phyloP scores from a whole-genome alignment of 805 yeast species.

The Starmerella scarabaei region DNA sequence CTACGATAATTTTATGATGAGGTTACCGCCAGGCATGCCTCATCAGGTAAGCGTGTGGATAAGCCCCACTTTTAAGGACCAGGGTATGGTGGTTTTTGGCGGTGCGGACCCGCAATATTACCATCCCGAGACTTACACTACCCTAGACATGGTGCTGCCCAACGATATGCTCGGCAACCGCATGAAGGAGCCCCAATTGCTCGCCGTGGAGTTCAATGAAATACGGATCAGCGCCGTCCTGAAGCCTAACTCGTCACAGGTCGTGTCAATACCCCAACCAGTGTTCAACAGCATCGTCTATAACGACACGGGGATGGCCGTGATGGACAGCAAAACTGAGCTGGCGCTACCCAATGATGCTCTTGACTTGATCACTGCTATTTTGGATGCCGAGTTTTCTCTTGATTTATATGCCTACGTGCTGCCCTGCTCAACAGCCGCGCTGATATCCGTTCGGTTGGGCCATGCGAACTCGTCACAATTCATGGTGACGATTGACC shows the following conservation, averaged over 20 bases:
- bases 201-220: background rate
- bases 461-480: background rate
- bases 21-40: background rate
- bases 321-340: background rate
- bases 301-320: background rate
- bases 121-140: background rate
- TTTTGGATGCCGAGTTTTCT: background rate
- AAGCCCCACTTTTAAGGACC: conserved; percentile 4
- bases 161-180: background rate
- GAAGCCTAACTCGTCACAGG: too few species aligned
- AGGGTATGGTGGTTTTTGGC: conserved; percentile 11
- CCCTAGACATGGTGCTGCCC: conserved; percentile 1
- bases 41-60: conserved; percentile 13
- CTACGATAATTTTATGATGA: conserved; percentile 4
- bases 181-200: background rate
- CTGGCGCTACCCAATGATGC: background rate
- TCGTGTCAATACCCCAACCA: too few species aligned
- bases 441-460: background rate
- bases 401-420: background rate
- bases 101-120: conserved; percentile 11
- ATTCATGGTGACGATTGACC: background rate
- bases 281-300: too few species aligned
- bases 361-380: background rate
- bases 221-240: too few species aligned
- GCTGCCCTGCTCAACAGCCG: background rate